A percentile compares a stretch with the other conserved stretches of the same genome.
phyloP scores from a whole-genome alignment of 2,329 filamentous ascomycete species.

The Colletotrichum simmondsii region DNA sequence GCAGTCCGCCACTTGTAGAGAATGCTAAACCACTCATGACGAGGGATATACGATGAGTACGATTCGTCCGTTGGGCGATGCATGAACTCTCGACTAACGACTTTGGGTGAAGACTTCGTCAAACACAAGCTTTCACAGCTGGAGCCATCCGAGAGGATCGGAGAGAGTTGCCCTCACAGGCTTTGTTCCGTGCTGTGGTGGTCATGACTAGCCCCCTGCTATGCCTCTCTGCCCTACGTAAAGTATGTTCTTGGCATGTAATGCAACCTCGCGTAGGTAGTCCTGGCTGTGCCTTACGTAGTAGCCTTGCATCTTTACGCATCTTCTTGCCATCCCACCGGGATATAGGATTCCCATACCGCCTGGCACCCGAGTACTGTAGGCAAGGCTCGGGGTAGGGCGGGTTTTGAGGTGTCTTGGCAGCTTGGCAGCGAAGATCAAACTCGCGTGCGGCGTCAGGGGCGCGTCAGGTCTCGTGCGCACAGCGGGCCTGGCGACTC shows the following conservation, averaged over 20 bases:
- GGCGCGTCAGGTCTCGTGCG: constrained; percentile 15
- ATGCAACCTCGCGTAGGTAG: constrained; percentile 4
- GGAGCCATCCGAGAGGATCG: neutral
- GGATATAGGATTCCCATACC: neutral
- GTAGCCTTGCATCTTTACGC: neutral
- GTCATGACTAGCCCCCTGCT: neutral
- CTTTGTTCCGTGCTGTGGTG: neutral
- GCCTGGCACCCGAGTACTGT: neutral
- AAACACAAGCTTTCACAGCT: neutral
- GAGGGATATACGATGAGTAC: neutral
- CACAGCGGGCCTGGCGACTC: neutral
- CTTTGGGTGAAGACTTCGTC: neutral
- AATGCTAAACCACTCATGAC: neutral
- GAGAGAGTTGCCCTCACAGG: neutral
- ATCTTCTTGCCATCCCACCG: neutral
- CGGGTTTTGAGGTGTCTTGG: constrained; percentile 13
- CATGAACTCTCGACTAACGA: neutral
- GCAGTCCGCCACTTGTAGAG: constrained; percentile 2
- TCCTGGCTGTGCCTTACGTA: neutral
- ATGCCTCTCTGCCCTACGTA: neutral
- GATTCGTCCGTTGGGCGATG: neutral
- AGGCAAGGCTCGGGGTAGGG: neutral
- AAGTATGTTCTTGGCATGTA: neutral
- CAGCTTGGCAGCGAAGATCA: constrained; percentile 30
- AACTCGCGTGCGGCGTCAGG: constrained; percentile 30